These are phyloP conservation scores for Chenopodium berlandieri DNA, from an alignment of 148 eudicot species.

Conservation along the genomic window DNA sequence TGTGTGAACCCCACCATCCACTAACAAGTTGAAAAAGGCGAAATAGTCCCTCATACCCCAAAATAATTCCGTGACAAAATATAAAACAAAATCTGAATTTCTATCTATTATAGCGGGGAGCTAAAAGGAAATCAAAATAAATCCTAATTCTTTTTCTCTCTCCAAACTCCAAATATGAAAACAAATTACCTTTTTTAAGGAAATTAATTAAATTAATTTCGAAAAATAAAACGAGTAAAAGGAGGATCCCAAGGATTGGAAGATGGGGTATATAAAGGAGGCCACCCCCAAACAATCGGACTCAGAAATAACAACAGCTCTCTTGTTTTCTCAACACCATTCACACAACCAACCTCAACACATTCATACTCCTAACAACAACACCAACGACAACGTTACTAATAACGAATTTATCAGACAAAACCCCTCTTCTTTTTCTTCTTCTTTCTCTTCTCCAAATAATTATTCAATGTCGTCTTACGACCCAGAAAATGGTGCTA, in stretches of 20 bases:
- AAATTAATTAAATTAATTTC: not conserved
- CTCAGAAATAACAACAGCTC: slow-evolving; percentile 19
- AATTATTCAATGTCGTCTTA: slow-evolving; percentile 6
- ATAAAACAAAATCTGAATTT: too few species aligned
- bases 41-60: not conserved
- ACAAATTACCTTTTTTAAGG: not conserved
- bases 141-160: too few species aligned
- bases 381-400: too few species aligned
- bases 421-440: not conserved
- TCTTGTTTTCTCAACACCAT: not conserved
- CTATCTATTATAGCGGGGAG: not conserved
- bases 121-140: not conserved
- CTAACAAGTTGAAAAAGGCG: not conserved
- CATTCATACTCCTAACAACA: not conserved
- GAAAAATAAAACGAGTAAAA: not conserved
- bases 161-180: not conserved
- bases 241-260: not conserved
- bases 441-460: not conserved
- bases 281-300: slow-evolving; percentile 25
- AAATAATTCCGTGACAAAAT: not conserved
- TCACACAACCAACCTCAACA: too few species aligned
- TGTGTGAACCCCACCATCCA: not conserved
- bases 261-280: slow-evolving; percentile 28
- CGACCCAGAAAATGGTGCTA: slow-evolving; percentile 17
- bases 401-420: not conserved